Evolutionary conservation across 2,329 filamentous ascomycete genomes (phyloP).

Genomic region (Alternaria postmessia): DNA sequence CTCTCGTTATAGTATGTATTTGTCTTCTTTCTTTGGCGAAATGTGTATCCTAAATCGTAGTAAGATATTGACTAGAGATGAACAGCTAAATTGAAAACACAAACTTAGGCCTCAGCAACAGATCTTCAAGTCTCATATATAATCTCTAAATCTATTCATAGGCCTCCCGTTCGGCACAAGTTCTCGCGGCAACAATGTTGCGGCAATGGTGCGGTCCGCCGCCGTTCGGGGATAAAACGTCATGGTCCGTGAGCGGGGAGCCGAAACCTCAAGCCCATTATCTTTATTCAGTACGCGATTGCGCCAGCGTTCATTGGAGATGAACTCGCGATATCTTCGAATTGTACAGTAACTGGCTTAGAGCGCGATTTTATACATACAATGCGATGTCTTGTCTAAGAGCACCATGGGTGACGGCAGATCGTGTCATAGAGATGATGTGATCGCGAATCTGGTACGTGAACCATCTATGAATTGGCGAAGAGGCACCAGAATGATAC

Average conservation of each 20-base stretch:
- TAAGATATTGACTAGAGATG: background rate
- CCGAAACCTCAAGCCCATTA: conserved; percentile 10
- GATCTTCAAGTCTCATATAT: background rate
- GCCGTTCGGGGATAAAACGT: background rate
- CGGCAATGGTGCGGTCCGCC: conserved; percentile 10
- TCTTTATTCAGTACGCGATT: background rate
- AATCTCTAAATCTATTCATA: background rate
- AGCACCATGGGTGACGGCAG: conserved; percentile 37
- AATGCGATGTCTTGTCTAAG: background rate
- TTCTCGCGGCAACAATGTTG: background rate
- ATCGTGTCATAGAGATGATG: background rate
- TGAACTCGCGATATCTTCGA: too few species aligned
- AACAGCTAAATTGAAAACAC: background rate
- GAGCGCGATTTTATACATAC: conserved; percentile 15
- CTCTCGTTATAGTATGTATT: background rate
- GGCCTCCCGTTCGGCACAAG: background rate
- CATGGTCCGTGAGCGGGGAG: conserved; percentile 18
- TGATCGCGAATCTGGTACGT: background rate
- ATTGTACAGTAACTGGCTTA: conserved; percentile 30
- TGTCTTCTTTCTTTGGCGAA: background rate
- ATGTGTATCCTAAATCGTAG: background rate
- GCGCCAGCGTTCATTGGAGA: background rate
- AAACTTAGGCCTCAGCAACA: background rate
- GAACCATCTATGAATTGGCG: background rate
- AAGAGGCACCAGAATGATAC: background rate